These are phyloP conservation scores for Aspergillus kassunensis DNA, from an alignment of 495 filamentous ascomycete species.

Conservation along the genomic window DNA sequence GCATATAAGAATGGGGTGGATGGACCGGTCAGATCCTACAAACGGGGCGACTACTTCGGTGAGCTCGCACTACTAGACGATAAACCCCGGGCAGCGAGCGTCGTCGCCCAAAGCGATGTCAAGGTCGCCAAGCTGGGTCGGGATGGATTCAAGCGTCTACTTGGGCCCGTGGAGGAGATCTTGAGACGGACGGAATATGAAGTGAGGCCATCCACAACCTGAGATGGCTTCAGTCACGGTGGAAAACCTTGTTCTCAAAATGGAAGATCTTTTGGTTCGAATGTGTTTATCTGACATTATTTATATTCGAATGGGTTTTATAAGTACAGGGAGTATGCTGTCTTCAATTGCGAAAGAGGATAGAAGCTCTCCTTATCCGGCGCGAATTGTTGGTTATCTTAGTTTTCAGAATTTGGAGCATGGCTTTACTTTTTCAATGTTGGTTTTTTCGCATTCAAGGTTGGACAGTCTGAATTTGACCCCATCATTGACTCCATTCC, in stretches of 20 bases:
- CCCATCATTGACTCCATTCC: no score
- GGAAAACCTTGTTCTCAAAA: neutral
- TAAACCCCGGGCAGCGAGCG: constrained; percentile 86
- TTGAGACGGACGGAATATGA: constrained; percentile 78
- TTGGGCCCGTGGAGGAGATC: constrained; percentile 91
- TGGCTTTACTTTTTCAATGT: neutral
- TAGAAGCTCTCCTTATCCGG: constrained; percentile 14
- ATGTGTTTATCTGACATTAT: constrained; percentile 7
- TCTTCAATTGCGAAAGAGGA: constrained; percentile 13
- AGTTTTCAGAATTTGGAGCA: constrained; percentile 4
- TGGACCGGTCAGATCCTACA: constrained; percentile 69
- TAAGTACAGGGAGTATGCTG: constrained; percentile 13
- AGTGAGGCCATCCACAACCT: constrained; percentile 21
- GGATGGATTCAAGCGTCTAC: constrained; percentile 86
- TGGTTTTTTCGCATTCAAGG: no score
- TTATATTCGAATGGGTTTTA: constrained; percentile 3
- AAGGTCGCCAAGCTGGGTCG: constrained; percentile 95
- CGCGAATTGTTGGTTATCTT: constrained; percentile 12
- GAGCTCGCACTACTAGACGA: constrained; percentile 93
- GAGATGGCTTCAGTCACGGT: neutral
- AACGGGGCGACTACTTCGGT: constrained; percentile 94
- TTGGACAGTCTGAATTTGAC: no score
- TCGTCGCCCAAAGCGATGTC: constrained; percentile 70
- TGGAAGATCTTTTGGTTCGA: constrained; percentile 5
- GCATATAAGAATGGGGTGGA: constrained; percentile 66